Percentiles rank a stretch among this genome's conserved stretches.
Conservation (phyloP, 139 green algal genomes). For the Zygnema circumcarinatum region DNA sequence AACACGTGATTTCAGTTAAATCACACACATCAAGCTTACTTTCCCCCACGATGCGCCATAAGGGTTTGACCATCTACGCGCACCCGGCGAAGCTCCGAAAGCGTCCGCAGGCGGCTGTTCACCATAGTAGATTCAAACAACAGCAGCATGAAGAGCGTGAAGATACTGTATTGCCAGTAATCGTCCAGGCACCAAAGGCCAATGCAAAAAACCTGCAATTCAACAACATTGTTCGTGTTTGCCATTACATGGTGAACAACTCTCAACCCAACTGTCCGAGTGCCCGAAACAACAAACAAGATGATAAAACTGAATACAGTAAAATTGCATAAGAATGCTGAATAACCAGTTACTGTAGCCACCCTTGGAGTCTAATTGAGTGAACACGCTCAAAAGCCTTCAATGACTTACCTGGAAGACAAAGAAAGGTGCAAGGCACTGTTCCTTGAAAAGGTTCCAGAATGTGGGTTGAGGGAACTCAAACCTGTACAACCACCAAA, state of each 20-base stretch:
- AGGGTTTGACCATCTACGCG: slow-evolving; percentile 79
- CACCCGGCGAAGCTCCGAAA: slow-evolving; percentile 85
- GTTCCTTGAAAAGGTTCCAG: slow-evolving; percentile 70
- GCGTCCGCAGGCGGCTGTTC: slow-evolving; percentile 81
- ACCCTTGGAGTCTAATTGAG: no score
- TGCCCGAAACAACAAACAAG: background rate
- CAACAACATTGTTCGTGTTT: background rate
- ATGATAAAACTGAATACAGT: background rate
- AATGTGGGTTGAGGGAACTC: slow-evolving; percentile 59
- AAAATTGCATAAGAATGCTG: background rate
- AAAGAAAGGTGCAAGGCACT: slow-evolving; percentile 97
- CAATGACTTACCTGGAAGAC: slow-evolving; percentile 73
- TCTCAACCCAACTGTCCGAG: background rate
- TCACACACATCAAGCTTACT: slow-evolving; percentile 43
- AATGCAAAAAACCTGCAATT: slow-evolving; percentile 91
- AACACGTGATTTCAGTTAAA: no score
- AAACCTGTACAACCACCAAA: slow-evolving; percentile 55
- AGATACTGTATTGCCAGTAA: slow-evolving; percentile 95
- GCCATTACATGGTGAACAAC: background rate
- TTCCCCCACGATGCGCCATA: slow-evolving; percentile 61
- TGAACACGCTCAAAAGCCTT: no score
- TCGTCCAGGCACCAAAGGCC: slow-evolving; percentile 92
- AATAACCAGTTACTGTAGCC: no score
- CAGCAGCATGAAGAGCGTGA: slow-evolving; percentile 97
- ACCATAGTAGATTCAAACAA: slow-evolving; percentile 97